A percentile compares a stretch with the other conserved stretches of the same genome.
Conservation (phyloP, 1,284 basidiomycete genomes). For the Puccinia sorghi region DNA sequence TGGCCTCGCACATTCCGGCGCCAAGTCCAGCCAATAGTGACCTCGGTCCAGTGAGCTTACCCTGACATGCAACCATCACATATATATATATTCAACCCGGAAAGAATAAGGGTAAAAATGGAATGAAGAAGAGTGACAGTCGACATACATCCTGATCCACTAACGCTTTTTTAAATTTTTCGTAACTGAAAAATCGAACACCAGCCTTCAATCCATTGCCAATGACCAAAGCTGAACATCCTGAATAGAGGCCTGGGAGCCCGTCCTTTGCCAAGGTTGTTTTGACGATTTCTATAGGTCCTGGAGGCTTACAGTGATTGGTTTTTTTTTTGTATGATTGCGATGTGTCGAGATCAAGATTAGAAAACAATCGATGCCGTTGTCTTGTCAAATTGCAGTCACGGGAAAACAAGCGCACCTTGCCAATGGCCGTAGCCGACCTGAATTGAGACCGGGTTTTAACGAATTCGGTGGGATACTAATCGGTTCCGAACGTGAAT, state of each 20-base stretch:
- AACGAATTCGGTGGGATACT: conserved; percentile 90
- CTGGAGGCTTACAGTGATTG: conserved; percentile 63
- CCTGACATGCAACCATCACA: conserved; percentile 63
- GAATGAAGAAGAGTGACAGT: not conserved
- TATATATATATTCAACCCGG: conserved; percentile 34
- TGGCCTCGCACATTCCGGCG: conserved; percentile 89
- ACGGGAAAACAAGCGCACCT: conserved; percentile 60
- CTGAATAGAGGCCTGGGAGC: conserved; percentile 76
- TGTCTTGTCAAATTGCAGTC: conserved; percentile 60
- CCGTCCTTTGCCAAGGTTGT: conserved; percentile 73
- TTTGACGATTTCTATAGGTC: conserved; percentile 69
- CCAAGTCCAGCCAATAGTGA: conserved; percentile 88
- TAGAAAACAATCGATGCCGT: too few relatives aligned
- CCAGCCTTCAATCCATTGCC: conserved; percentile 90
- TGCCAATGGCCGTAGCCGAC: conserved; percentile 51
- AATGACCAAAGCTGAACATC: conserved; percentile 80
- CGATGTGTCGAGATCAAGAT: too few relatives aligned
- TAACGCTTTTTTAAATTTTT: conserved; percentile 82
- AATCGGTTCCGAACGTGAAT: conserved; percentile 61
- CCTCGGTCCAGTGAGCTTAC: conserved; percentile 79
- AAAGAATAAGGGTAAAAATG: not conserved
- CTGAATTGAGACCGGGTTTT: conserved; percentile 67
- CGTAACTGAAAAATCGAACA: conserved; percentile 91
- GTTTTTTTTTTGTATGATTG: too few relatives aligned
- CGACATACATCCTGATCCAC: conserved; percentile 73